Percentiles rank a stretch among this genome's conserved stretches.
Evolutionary conservation across 192 early-diverging fungal genomes (phyloP).

Genomic region (Cetraspora pellucida): DNA sequence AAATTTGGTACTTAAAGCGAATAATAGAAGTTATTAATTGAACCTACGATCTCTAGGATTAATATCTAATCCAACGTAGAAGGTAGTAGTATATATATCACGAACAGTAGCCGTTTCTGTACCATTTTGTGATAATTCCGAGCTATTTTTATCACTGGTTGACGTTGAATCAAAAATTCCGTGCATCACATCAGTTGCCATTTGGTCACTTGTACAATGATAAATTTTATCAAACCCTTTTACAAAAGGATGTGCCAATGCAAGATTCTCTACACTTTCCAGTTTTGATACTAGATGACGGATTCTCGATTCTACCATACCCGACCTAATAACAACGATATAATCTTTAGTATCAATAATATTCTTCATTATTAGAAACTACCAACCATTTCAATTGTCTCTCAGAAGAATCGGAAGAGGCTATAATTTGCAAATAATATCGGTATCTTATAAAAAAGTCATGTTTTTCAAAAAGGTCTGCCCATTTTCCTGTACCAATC

Average conservation of each 20-base stretch:
- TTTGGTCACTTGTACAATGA: constrained; percentile 64
- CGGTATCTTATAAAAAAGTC: constrained; percentile 88
- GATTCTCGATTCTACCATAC: constrained; percentile 89
- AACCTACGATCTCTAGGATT: constrained; percentile 55
- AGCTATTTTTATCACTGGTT: constrained; percentile 35
- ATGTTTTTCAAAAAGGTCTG: constrained; percentile 82
- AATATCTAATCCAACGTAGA: constrained; percentile 87
- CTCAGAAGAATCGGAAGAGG: constrained; percentile 72
- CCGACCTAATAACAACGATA: constrained; percentile 58
- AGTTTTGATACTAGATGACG: constrained; percentile 84
- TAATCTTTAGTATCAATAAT: not conserved
- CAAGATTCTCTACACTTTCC: constrained; percentile 72
- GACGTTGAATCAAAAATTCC: constrained; percentile 58
- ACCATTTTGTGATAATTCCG: constrained; percentile 35
- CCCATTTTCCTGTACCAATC: constrained; percentile 74
- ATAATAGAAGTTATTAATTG: not conserved
- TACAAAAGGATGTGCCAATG: constrained; percentile 87
- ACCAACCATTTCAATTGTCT: constrained; percentile 71
- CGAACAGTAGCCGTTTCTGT: constrained; percentile 33
- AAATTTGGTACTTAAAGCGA: not conserved
- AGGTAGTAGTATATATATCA: constrained; percentile 72
- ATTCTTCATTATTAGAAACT: not conserved
- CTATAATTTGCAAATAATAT: constrained; percentile 89
- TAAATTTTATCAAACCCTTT: constrained; percentile 79
- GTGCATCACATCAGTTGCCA: constrained; percentile 65